A percentile compares a stretch with the other conserved stretches of the same genome.
phyloP scores from a whole-genome alignment of 192 early-diverging fungal genomes.

The Phycomyces blakesleeanus region DNA sequence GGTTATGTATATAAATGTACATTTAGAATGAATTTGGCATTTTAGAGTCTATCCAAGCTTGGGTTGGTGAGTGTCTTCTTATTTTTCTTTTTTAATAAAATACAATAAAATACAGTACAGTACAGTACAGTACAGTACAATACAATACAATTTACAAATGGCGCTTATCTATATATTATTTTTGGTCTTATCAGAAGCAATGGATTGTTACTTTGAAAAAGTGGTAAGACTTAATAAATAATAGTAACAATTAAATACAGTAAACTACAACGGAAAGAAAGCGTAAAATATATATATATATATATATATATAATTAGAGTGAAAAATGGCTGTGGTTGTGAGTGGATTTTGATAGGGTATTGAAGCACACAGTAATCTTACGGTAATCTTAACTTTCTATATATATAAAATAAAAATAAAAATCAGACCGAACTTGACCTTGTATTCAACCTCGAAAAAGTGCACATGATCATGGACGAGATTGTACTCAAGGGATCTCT shows the following conservation, averaged over 20 bases:
- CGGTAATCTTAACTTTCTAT: neutral
- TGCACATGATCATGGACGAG: constrained; percentile 39
- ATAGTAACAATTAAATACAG: neutral
- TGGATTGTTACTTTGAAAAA: constrained; percentile 38
- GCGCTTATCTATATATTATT: too few relatives aligned
- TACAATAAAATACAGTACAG: too few relatives aligned
- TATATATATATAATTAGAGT: too few relatives aligned
- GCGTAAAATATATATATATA: too few relatives aligned
- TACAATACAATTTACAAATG: too few relatives aligned
- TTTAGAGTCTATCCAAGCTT: constrained; percentile 32
- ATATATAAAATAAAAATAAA: too few relatives aligned
- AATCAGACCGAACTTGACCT: constrained; percentile 45
- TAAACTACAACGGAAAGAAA: too few relatives aligned
- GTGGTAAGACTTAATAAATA: constrained; percentile 39
- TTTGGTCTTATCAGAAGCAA: constrained; percentile 23
- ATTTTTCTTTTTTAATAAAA: too few relatives aligned
- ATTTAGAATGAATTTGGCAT: constrained; percentile 37
- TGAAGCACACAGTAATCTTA: too few relatives aligned
- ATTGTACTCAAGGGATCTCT: constrained; percentile 32
- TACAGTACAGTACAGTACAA: too few relatives aligned
- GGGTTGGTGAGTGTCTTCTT: constrained; percentile 25
- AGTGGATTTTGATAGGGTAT: neutral
- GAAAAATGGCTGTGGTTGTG: too few relatives aligned
- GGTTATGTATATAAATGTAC: too few relatives aligned
- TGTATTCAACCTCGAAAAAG: constrained; percentile 36